These are phyloP conservation scores for Coemansia sp. DNA, from an alignment of 192 early-diverging fungal genomes.

Conservation along the genomic window DNA sequence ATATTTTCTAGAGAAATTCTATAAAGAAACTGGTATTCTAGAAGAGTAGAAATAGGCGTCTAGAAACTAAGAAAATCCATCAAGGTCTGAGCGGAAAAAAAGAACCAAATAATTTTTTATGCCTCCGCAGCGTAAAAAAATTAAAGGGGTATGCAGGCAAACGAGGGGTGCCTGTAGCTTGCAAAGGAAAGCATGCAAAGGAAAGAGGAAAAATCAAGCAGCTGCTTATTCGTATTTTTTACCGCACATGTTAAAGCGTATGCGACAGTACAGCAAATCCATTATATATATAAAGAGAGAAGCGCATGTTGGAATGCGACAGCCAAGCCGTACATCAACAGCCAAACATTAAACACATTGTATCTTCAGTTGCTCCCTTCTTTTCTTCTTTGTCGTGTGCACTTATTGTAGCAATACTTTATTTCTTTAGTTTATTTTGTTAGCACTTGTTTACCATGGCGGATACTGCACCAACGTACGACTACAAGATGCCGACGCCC, in stretches of 20 bases:
- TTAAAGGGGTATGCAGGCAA: no score
- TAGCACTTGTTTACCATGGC: slow-evolving; percentile 1
- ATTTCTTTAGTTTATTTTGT: neutral
- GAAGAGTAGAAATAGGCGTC: no score
- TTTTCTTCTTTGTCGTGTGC: slow-evolving; percentile 1
- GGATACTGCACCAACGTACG: slow-evolving; percentile 10
- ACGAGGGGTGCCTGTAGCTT: no score
- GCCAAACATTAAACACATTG: no score
- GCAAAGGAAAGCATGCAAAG: neutral
- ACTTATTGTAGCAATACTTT: neutral
- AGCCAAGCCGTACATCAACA: no score
- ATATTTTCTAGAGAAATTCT: neutral
- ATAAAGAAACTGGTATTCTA: neutral
- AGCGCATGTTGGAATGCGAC: no score
- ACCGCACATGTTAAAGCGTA: no score
- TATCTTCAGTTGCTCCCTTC: neutral
- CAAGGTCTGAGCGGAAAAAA: no score
- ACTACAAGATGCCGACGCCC: slow-evolving; percentile 2
- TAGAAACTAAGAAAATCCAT: no score
- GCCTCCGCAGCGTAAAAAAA: no score
- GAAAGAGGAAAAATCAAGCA: neutral
- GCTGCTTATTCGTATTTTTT: neutral
- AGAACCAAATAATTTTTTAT: no score
- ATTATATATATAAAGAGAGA: neutral
- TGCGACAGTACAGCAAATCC: no score